These are phyloP conservation scores for Gaeumannomyces tritici DNA, from an alignment of 2,329 filamentous ascomycete species.

Conservation along the genomic window DNA sequence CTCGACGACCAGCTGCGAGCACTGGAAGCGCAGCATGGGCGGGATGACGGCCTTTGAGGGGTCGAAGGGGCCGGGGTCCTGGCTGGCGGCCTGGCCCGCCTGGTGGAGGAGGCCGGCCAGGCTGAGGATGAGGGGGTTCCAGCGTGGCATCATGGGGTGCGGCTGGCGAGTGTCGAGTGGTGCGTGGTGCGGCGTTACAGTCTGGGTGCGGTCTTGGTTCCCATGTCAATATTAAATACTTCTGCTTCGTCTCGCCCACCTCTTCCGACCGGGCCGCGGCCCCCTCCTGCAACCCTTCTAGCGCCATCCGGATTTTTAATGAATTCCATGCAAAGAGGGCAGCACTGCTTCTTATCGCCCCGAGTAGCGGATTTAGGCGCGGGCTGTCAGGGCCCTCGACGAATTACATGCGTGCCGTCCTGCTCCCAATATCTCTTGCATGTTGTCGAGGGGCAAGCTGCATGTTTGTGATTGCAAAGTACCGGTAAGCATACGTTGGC, in stretches of 20 bases:
- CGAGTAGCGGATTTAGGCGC: conserved; percentile 6
- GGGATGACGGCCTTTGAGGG: conserved; percentile 9
- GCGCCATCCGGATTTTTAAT: conserved; percentile 5
- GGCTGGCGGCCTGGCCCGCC: conserved; percentile 4
- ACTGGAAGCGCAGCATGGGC: conserved; percentile 6
- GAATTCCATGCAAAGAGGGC: conserved; percentile 1
- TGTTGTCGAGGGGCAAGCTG: neutral
- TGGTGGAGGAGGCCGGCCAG: conserved; percentile 4
- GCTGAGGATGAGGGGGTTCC: conserved; percentile 4
- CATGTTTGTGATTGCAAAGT: neutral
- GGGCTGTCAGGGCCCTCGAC: conserved; percentile 2
- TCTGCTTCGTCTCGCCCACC: neutral
- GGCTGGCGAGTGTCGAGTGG: neutral
- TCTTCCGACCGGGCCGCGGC: neutral
- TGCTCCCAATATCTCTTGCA: conserved; percentile 1
- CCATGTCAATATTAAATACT: neutral
- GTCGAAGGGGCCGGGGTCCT: conserved; percentile 8
- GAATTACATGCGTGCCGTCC: conserved; percentile 4
- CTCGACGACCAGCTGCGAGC: conserved; percentile 2
- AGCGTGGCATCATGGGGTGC: conserved; percentile 5
- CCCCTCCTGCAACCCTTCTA: conserved; percentile 1
- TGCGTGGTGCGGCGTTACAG: neutral
- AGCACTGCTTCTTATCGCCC: conserved; percentile 4
- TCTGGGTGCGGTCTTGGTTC: neutral
- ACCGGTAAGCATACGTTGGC: neutral